Evolutionary conservation across 306 rosid species (phyloP).

Genomic region (Quercus agrifolia): DNA sequence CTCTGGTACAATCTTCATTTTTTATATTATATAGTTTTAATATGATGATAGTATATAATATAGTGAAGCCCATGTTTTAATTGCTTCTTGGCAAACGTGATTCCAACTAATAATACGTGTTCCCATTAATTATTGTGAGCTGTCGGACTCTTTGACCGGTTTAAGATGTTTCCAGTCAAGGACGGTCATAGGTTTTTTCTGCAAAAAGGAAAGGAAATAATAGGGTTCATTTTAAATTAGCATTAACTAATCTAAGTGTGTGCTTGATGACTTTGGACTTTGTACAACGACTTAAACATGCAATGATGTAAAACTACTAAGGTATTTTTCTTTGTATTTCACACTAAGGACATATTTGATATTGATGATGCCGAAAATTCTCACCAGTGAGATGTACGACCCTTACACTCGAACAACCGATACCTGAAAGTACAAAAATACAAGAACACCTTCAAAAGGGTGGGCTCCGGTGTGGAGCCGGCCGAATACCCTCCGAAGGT

Average conservation of each 20-base stretch:
- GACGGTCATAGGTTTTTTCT: neutral
- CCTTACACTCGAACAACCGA: too few relatives aligned
- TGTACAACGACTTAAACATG: neutral
- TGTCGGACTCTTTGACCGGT: constrained; percentile 20
- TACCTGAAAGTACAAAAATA: too few relatives aligned
- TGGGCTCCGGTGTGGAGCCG: too few relatives aligned
- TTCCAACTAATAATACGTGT: constrained; percentile 24
- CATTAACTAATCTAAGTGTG: neutral
- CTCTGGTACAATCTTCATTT: neutral
- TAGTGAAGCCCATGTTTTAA: constrained; percentile 1
- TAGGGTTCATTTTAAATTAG: neutral
- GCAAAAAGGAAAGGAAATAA: neutral
- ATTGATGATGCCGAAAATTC: too few relatives aligned
- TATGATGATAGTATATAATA: neutral
- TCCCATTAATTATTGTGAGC: constrained; percentile 1
- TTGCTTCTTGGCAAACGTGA: constrained; percentile 35
- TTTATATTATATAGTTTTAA: neutral
- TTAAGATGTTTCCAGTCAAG: neutral
- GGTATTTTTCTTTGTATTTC: too few relatives aligned
- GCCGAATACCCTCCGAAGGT: too few relatives aligned
- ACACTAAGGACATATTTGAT: too few relatives aligned
- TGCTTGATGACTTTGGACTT: neutral
- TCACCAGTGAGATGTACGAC: too few relatives aligned
- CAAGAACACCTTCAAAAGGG: too few relatives aligned
- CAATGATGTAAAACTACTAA: neutral